A percentile compares a stretch with the other conserved stretches of the same genome.
Evolutionary conservation across 257 asterid genomes (phyloP).

Genomic region (Gentiana straminea): DNA sequence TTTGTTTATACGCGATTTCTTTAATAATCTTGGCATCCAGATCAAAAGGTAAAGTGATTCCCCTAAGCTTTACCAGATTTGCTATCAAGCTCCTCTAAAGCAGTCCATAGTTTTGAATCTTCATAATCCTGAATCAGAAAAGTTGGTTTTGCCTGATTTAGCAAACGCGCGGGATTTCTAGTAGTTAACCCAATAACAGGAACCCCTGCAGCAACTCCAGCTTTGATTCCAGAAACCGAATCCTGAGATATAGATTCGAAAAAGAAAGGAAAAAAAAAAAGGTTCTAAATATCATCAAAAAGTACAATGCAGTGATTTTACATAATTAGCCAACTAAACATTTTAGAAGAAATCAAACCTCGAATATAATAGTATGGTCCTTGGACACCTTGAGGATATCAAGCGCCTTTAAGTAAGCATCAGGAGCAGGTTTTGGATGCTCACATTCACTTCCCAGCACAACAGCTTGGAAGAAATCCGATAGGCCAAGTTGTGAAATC

Average conservation of each 20-base stretch:
- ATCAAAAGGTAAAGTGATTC: neutral
- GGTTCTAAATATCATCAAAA: neutral
- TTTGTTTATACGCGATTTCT: no score
- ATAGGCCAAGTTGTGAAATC: slow-evolving; percentile 69
- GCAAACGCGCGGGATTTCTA: slow-evolving; percentile 56
- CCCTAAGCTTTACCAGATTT: slow-evolving; percentile 10
- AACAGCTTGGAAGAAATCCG: slow-evolving; percentile 63
- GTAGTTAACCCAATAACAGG: slow-evolving; percentile 80
- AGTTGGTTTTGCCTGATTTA: slow-evolving; percentile 72
- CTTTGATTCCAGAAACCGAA: slow-evolving; percentile 85
- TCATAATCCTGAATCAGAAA: slow-evolving; percentile 79
- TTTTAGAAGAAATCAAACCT: slow-evolving; percentile 37
- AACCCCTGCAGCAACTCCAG: slow-evolving; percentile 91
- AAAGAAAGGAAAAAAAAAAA: slow-evolving; percentile 1
- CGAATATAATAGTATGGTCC: slow-evolving; percentile 77
- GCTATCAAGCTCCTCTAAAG: slow-evolving; percentile 57
- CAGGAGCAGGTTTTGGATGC: slow-evolving; percentile 81
- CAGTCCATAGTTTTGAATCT: slow-evolving; percentile 77
- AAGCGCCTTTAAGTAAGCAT: slow-evolving; percentile 87
- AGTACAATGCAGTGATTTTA: neutral
- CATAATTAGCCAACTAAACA: neutral
- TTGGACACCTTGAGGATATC: slow-evolving; percentile 71
- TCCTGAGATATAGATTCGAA: slow-evolving; percentile 31
- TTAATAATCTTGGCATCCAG: no score
- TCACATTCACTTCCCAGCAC: slow-evolving; percentile 83